Conservation (phyloP, 2,329 filamentous ascomycete genomes). For the Cladorrhinum sp. region DNA sequence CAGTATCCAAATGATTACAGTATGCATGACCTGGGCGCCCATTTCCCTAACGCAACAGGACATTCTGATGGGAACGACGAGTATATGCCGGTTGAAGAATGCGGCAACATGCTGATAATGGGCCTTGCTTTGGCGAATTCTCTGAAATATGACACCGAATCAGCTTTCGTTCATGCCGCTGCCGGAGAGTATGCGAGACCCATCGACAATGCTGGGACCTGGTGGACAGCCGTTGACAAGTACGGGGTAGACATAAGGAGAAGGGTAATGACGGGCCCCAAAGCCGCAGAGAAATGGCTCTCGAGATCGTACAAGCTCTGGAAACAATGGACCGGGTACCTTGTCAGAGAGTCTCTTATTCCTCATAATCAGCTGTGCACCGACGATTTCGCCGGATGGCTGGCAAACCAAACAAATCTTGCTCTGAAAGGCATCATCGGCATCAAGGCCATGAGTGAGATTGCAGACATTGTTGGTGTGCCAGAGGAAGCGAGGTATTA, state of each 20-base stretch:
- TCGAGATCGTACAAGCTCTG: constrained; percentile 57
- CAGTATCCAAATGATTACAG: constrained; percentile 81
- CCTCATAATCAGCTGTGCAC: constrained; percentile 69
- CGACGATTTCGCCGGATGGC: constrained; percentile 70
- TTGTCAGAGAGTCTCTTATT: constrained; percentile 65
- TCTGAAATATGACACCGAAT: constrained; percentile 58
- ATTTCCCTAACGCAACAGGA: constrained; percentile 75
- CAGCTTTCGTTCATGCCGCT: constrained; percentile 42
- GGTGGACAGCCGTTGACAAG: constrained; percentile 22
- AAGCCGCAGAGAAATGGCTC: constrained; percentile 34
- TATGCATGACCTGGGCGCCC: constrained; percentile 71
- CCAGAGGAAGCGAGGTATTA: constrained; percentile 40
- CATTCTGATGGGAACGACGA: constrained; percentile 67
- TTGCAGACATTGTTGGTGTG: constrained; percentile 58
- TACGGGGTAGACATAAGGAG: constrained; percentile 27
- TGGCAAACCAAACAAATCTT: constrained; percentile 69
- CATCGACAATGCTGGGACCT: constrained; percentile 10
- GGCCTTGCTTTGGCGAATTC: constrained; percentile 74
- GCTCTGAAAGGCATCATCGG: constrained; percentile 77
- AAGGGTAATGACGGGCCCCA: constrained; percentile 15
- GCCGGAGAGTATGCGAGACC: constrained; percentile 4
- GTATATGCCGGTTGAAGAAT: constrained; percentile 74
- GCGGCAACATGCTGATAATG: constrained; percentile 76
- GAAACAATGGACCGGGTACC: constrained; percentile 68
- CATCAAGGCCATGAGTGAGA: constrained; percentile 72